Percentiles rank a stretch among this genome's conserved stretches.
These are phyloP conservation scores for Primulina huaijiensis DNA, from an alignment of 257 asterid genomes.

Conservation along the genomic window DNA sequence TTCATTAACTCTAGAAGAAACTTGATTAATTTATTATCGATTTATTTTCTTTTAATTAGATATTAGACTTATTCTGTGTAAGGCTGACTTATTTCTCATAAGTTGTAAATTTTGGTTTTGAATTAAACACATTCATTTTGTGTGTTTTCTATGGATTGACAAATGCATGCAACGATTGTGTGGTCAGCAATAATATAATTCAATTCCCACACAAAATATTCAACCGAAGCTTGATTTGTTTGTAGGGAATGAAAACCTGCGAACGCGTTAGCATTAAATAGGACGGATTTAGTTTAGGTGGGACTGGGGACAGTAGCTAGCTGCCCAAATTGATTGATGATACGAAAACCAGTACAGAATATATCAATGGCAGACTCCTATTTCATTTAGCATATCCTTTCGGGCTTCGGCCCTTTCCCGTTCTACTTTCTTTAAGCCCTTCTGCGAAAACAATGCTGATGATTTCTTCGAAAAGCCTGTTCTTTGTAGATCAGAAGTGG, in stretches of 20 bases:
- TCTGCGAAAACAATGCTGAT: neutral
- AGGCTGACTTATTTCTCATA: too few relatives aligned
- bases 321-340: neutral
- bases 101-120: too few relatives aligned
- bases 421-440: neutral
- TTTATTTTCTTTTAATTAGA: too few relatives aligned
- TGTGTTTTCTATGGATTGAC: too few relatives aligned
- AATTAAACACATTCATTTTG: too few relatives aligned
- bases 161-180: too few relatives aligned
- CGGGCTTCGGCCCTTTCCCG: neutral
- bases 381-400: neutral
- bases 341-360: neutral
- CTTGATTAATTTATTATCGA: too few relatives aligned
- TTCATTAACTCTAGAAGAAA: too few relatives aligned
- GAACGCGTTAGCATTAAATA: neutral
- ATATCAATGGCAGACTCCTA: neutral
- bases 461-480: neutral
- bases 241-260: neutral
- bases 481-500: neutral
- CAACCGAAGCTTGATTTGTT: neutral
- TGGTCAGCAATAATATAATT: too few relatives aligned
- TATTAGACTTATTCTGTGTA: too few relatives aligned
- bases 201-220: neutral
- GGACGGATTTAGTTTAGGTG: neutral
- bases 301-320: neutral